These are phyloP conservation scores for Cercospora brassicicola DNA, from an alignment of 2,329 filamentous ascomycete species.

Conservation along the genomic window DNA sequence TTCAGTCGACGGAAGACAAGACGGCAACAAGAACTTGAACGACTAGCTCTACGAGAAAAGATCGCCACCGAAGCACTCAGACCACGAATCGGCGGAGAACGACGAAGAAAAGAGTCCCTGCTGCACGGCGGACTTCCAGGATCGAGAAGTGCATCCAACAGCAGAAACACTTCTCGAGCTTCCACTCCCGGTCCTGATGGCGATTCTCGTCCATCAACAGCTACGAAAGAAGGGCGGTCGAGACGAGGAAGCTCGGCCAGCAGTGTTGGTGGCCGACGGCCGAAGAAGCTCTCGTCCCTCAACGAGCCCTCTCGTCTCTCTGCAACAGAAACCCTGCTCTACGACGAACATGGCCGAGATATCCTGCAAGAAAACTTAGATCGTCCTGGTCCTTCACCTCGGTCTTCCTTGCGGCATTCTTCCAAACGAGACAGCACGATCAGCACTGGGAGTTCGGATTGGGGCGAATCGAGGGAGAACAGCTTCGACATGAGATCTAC, in stretches of 20 bases:
- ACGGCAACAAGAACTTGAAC: conserved; percentile 35
- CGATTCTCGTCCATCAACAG: conserved; percentile 12
- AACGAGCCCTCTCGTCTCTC: conserved; percentile 31
- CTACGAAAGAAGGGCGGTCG: conserved; percentile 21
- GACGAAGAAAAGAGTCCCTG: conserved; percentile 19
- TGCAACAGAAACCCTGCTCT: conserved; percentile 34
- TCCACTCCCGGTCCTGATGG: conserved; percentile 31
- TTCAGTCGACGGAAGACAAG: conserved; percentile 32
- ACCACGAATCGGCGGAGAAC: not conserved
- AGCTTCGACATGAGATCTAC: conserved; percentile 21
- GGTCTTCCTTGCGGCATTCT: conserved; percentile 6
- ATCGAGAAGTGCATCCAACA: conserved; percentile 27
- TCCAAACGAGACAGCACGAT: conserved; percentile 27
- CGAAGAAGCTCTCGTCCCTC: conserved; percentile 21
- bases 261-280: conserved; percentile 24
- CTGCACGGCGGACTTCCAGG: conserved; percentile 27
- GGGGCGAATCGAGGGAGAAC: conserved; percentile 12
- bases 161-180: conserved; percentile 28
- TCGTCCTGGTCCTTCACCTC: not conserved
- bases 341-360: conserved; percentile 22
- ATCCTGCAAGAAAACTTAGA: not conserved
- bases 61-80: conserved; percentile 21
- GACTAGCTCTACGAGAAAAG: conserved; percentile 33
- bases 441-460: conserved; percentile 23
- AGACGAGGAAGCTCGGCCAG: conserved; percentile 30